Evolutionary conservation across 192 early-diverging fungal genomes (phyloP), one percentile per base, ranked within the genome.

Genomic region (Coemansia nantahalensis): DNA sequence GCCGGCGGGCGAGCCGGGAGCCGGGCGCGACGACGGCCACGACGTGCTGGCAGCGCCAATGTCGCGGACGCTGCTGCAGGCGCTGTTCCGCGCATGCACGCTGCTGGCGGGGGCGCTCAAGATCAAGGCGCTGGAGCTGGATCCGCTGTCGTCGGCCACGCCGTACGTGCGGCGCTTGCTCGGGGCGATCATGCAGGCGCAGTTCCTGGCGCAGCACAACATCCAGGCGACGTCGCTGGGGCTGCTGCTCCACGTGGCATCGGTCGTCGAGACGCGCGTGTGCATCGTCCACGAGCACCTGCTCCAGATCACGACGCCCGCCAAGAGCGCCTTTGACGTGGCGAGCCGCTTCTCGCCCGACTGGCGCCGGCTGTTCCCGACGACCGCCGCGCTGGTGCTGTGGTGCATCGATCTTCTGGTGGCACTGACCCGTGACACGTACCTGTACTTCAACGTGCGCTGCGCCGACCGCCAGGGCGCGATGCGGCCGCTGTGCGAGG

Each of bases 331-430:
- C 35, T 55, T 59, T 34, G 58, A 66, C 30, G 34, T 48, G 13
- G 52, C 40, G 5, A 24, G 50, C 32, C 42, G 47, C 22, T 68
- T 76, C 24, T 76, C 72, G 0, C 65, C 41, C 28, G 37, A 45
- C 22, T 76, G 72, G 72, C 56, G 50, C 14, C 43, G 45, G 15
- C 34, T 60, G 3, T 76, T 76, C 32, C 65, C 59, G 35, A 45
- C 72, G 23, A 45, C 61, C 10, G 61, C 54, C 3, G 72, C 72
- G 36, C 72, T 76, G 45, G 72, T 66, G 8, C 55, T 76, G 48
- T 76, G 72, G 72, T 68, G 65, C 53, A 49, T 76, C 30, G 72
- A 76, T 30, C 45, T 76, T 52, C 60, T 76, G 46, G 61, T 51
- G 0, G 72, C 72, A 14, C 60, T 76, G 16, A 41, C 65, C 14